A percentile compares a stretch with the other conserved stretches of the same genome.
Conservation (phyloP, 345 rosid species). For the Populus pruinosa region DNA sequence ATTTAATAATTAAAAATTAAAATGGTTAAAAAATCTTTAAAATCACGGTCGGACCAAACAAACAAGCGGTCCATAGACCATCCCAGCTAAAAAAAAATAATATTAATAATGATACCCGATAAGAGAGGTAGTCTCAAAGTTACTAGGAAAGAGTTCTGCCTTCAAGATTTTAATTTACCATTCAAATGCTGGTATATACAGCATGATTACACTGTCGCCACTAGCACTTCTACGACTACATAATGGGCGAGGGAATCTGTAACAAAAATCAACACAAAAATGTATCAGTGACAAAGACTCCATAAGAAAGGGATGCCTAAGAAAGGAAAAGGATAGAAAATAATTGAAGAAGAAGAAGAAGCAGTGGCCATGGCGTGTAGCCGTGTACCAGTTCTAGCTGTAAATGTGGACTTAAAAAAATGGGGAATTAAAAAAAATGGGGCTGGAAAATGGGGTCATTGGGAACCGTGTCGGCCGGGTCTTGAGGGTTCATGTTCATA, state of each 20-base stretch:
- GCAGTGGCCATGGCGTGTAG: no score
- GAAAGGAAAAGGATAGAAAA: not conserved
- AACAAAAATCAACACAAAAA: not conserved
- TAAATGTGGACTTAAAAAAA: not conserved
- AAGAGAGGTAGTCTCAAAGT: not conserved
- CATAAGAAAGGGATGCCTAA: not conserved
- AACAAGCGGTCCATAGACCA: not conserved
- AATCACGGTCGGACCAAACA: no score
- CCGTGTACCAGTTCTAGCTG: not conserved
- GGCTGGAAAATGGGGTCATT: conserved; percentile 5
- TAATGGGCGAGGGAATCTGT: not conserved
- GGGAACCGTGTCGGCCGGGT: conserved; percentile 57
- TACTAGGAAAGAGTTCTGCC: not conserved
- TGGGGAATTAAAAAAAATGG: not conserved
- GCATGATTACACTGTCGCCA: not conserved
- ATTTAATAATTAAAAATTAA: no score
- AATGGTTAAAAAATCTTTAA: no score
- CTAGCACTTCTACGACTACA: not conserved
- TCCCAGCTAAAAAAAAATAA: not conserved
- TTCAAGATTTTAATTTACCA: not conserved
- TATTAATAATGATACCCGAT: not conserved
- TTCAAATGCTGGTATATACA: not conserved
- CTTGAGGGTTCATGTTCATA: conserved; percentile 28
- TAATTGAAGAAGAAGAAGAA: not conserved
- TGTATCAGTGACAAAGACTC: not conserved